These are phyloP conservation scores for Leucocoprinus birnbaumii DNA, from an alignment of 768 basidiomycete genomes.

Conservation along the genomic window DNA sequence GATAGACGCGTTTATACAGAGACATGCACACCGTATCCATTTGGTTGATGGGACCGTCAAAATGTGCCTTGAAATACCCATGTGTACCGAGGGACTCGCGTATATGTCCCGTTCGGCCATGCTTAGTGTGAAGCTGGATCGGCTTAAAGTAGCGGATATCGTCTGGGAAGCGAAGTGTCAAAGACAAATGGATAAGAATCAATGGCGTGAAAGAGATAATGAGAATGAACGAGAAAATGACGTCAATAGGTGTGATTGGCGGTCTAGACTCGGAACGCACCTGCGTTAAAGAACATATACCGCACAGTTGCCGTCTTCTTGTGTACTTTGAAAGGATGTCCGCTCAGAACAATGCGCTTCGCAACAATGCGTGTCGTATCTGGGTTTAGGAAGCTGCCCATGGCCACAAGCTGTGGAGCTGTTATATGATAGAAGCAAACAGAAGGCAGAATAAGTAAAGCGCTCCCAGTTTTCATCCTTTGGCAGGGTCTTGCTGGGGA, in stretches of 20 bases:
- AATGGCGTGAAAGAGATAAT: too few relatives aligned
- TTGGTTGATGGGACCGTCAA: constrained; percentile 89
- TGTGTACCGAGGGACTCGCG: constrained; percentile 93
- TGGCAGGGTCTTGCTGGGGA: not conserved
- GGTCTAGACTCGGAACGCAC: too few relatives aligned
- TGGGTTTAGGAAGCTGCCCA: constrained; percentile 82
- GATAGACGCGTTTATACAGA: constrained; percentile 92
- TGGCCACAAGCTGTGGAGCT: constrained; percentile 87
- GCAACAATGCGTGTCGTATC: constrained; percentile 91
- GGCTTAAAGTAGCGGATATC: constrained; percentile 93
- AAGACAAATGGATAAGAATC: not conserved
- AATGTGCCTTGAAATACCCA: constrained; percentile 96
- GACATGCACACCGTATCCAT: constrained; percentile 98
- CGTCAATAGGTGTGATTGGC: constrained; percentile 7
- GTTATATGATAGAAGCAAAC: constrained; percentile 7
- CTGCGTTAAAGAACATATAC: constrained; percentile 97
- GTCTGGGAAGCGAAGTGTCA: constrained; percentile 35
- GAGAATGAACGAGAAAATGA: not conserved
- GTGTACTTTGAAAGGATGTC: constrained; percentile 96
- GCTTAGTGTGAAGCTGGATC: constrained; percentile 89
- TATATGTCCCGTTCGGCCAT: constrained; percentile 87
- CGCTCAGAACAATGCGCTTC: constrained; percentile 93
- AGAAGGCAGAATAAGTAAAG: constrained; percentile 6
- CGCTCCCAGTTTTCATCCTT: not conserved
- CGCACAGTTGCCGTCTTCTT: constrained; percentile 96